Evolutionary conservation across 2,329 filamentous ascomycete genomes (phyloP), one percentile per base, ranked within the genome.

Genomic region (Xylaria multiplex): DNA sequence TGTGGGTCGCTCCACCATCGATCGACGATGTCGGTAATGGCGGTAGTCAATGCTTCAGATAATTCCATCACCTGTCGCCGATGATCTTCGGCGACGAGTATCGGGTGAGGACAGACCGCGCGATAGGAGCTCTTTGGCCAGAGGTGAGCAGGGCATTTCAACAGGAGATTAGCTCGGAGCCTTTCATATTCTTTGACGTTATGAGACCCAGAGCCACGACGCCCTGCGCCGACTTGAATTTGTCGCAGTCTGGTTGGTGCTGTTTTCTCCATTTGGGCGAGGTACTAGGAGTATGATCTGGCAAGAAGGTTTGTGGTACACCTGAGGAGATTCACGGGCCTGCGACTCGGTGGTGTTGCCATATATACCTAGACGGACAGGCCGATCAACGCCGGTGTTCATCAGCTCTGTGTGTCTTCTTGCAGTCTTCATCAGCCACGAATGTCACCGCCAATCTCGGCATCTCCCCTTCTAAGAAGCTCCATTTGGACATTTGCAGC

Each of bases 1-100:
- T 74, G 68, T 5, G 19, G 3, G 30, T 80, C 78, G 2, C 55
- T 68, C 79, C 79, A 82, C 80, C 80, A 82, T 3, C 79, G 74
- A 37, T 73, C 64, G 13, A 82, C 77, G 60, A 81, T 78, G 53
- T 80, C 74, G 1, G 65, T 68, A 11, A 81, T 66, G 5, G 79
- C 78, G 2, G 58, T 35, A 2, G 74, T 75, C 32, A 81, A 59
- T 1, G 77, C 73, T 8, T 74, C 70, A 19, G 77, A 76, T 4
- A 81, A 55, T 6, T 71, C 62, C 2, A 67, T 55, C 24, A 80
- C 42, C 49, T 77, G 75, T 14, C 69, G 40, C 19, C 77, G 68
- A 9, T 80, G 79, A 19, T 75, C 55, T 0, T 70, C 52, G 2
- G 70, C 67, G 6, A 79, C 66, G 13, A 80, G 76, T 2, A 81